Percentiles rank a stretch among this genome's conserved stretches.
phyloP scores from a whole-genome alignment of 2,329 filamentous ascomycete genomes.

The Colletotrichum incanum region DNA sequence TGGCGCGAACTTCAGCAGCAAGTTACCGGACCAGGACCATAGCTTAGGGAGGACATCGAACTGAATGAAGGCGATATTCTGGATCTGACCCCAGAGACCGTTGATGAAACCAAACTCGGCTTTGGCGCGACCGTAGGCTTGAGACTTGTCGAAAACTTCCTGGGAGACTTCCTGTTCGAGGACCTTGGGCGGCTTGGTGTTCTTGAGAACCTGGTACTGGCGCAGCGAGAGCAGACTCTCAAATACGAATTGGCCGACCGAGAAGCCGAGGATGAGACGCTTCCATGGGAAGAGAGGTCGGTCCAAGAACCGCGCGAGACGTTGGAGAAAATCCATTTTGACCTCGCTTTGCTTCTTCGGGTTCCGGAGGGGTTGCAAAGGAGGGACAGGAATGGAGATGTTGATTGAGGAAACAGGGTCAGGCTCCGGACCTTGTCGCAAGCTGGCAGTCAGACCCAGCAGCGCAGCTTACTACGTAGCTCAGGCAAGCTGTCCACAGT shows the following conservation, averaged over 20 bases:
- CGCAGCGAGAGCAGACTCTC: conserved; percentile 91
- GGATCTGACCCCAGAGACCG: conserved; percentile 87
- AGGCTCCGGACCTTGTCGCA: conserved; percentile 16
- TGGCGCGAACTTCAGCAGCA: conserved; percentile 83
- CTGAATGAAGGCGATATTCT: conserved; percentile 91
- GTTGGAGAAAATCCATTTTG: conserved; percentile 58
- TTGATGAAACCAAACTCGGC: conserved; percentile 88
- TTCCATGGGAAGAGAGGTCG: conserved; percentile 97
- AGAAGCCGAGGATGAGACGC: conserved; percentile 94
- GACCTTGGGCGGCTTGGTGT: conserved; percentile 86
- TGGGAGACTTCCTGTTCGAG: conserved; percentile 90
- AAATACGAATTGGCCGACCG: conserved; percentile 89
- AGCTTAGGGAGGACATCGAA: conserved; percentile 92
- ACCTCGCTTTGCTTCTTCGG: conserved; percentile 15
- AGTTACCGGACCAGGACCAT: conserved; percentile 85
- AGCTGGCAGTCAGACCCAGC: conserved; percentile 1
- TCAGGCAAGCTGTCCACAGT: conserved; percentile 43
- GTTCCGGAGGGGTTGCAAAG: conserved; percentile 27
- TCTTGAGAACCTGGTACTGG: conserved; percentile 89
- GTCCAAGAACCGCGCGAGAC: conserved; percentile 89
- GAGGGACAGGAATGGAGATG: conserved; percentile 38
- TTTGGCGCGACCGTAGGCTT: conserved; percentile 97
- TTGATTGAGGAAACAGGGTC: conserved; percentile 24
- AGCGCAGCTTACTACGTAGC: conserved; percentile 6
- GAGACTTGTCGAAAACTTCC: conserved; percentile 94